Evolutionary conservation across 2,329 filamentous ascomycete species (phyloP).

Genomic region (Colletotrichum sp.): DNA sequence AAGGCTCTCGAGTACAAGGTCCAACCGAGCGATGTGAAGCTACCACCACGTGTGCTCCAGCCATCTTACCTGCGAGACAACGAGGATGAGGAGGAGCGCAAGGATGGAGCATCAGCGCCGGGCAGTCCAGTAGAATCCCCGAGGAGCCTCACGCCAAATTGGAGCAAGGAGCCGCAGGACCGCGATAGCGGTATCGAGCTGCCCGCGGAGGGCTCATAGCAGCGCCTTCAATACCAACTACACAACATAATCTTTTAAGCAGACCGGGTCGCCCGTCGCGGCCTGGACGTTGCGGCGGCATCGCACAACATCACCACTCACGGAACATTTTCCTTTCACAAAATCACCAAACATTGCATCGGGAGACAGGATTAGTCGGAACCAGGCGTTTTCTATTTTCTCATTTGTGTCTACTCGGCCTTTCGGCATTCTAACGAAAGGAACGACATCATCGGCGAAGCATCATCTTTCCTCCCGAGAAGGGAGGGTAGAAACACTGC

Average conservation of each 20-base stretch:
- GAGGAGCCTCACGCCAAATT: constrained; percentile 11
- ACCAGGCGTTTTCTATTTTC: constrained; percentile 16
- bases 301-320: constrained; percentile 23
- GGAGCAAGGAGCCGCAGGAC: constrained; percentile 33
- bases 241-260: neutral
- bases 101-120: constrained; percentile 22
- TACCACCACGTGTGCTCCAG: constrained; percentile 80
- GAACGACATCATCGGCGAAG: constrained; percentile 8
- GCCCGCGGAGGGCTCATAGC: constrained; percentile 40
- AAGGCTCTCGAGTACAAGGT: constrained; percentile 87
- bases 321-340: neutral
- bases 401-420: neutral
- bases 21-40: constrained; percentile 75
- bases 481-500: neutral
- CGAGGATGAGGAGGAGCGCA: constrained; percentile 28
- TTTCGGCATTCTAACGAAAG: neutral
- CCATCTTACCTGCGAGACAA: constrained; percentile 66
- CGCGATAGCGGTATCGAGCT: constrained; percentile 59
- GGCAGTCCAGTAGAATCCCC: constrained; percentile 3
- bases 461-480: neutral
- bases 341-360: neutral
- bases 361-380: constrained; percentile 15
- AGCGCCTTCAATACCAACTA: neutral
- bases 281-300: constrained; percentile 17
- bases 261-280: constrained; percentile 16